A percentile compares a stretch with the other conserved stretches of the same genome.
Conservation (phyloP, 2,329 filamentous ascomycete species). For the Ceratocystis albifundus region DNA sequence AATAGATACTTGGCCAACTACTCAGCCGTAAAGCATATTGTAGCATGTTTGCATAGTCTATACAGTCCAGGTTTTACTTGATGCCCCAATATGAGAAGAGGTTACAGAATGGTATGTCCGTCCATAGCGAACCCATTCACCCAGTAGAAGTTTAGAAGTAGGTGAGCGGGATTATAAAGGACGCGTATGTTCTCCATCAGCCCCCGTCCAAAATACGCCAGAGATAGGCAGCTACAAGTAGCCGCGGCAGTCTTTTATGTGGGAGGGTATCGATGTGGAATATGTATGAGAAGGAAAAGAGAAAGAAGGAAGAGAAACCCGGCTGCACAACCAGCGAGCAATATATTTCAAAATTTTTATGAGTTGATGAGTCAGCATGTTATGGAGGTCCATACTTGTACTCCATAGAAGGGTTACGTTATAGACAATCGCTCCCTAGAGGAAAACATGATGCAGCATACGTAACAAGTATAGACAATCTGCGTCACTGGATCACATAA, state of each 20-base stretch:
- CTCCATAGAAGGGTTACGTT: neutral
- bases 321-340: neutral
- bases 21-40: neutral
- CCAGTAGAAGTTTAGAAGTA: constrained; percentile 27
- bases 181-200: constrained; percentile 45
- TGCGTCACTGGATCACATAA: neutral
- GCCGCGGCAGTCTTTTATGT: constrained; percentile 20
- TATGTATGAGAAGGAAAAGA: constrained; percentile 41
- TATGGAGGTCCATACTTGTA: neutral
- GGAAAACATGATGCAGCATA: neutral
- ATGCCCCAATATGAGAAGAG: neutral
- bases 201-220: constrained; percentile 25
- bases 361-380: constrained; percentile 17
- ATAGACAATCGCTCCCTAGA: neutral
- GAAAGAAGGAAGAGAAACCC: constrained; percentile 27
- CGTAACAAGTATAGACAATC: neutral
- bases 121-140: constrained; percentile 52
- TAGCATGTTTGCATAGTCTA: neutral
- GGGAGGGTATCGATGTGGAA: constrained; percentile 32
- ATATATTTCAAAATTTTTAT: constrained; percentile 19
- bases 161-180: constrained; percentile 51
- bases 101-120: constrained; percentile 36
- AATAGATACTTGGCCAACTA: constrained; percentile 3
- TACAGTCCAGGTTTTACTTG: neutral
- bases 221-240: constrained; percentile 26